Evolutionary conservation across 371 early-diverging fungal genomes (phyloP).

Genomic region (Polyrhizophydium stewartii): DNA sequence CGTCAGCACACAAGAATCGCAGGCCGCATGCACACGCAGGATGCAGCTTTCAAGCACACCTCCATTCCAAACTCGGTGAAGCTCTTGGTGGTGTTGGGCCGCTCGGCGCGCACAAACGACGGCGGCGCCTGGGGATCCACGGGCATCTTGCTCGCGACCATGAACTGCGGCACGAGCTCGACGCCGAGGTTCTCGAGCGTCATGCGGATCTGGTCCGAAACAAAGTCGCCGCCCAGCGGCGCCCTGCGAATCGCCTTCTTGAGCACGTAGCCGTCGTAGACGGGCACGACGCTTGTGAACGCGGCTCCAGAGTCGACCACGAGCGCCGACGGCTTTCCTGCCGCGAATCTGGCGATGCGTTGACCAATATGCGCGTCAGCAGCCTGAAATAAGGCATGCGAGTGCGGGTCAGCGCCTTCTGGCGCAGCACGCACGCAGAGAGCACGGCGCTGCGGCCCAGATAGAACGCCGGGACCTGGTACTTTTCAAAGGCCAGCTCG

Average conservation of each 20-base stretch:
- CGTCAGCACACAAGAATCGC: background rate
- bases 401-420: background rate
- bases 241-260: constrained; percentile 82
- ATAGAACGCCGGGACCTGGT: constrained; percentile 87
- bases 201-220: constrained; percentile 71
- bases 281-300: constrained; percentile 85
- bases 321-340: constrained; percentile 83
- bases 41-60: constrained; percentile 7
- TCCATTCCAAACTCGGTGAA: constrained; percentile 52
- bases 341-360: constrained; percentile 63
- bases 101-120: constrained; percentile 45
- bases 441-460: constrained; percentile 86
- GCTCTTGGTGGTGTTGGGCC: constrained; percentile 58
- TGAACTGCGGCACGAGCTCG: constrained; percentile 80
- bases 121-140: constrained; percentile 70
- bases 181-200: constrained; percentile 56
- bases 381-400: background rate
- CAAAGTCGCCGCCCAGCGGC: constrained; percentile 74
- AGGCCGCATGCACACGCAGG: background rate
- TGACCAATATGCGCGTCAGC: background rate
- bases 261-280: constrained; percentile 91
- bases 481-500: constrained; percentile 93
- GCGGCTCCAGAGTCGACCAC: constrained; percentile 91
- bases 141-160: constrained; percentile 65
- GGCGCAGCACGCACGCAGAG: constrained; percentile 63